phyloP scores from a whole-genome alignment of 2,329 filamentous ascomycete species.

The Penicillium sp. region DNA sequence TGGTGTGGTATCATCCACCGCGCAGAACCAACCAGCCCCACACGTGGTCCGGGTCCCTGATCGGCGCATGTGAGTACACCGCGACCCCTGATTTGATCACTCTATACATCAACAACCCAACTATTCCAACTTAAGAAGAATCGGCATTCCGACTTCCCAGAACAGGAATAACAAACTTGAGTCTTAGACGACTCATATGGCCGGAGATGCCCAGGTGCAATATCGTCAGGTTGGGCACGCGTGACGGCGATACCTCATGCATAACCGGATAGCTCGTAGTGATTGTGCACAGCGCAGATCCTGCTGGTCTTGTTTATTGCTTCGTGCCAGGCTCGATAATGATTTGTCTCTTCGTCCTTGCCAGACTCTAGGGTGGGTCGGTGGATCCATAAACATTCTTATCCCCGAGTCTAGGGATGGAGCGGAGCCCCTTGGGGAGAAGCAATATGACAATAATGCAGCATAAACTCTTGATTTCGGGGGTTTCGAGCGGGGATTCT shows the following conservation, averaged over 20 bases:
- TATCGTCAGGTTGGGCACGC: background rate
- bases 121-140: background rate
- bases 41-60: constrained; percentile 2
- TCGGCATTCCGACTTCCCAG: background rate
- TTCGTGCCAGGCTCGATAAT: background rate
- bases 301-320: background rate
- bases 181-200: background rate
- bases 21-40: background rate
- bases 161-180: background rate
- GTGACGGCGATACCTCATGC: background rate
- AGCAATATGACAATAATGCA: background rate
- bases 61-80: constrained; percentile 11
- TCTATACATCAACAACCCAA: background rate
- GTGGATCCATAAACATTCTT: background rate
- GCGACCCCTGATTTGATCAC: constrained; percentile 13
- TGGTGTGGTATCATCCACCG: background rate
- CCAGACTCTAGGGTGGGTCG: background rate
- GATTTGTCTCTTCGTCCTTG: background rate
- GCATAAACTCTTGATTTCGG: background rate
- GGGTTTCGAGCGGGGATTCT: background rate
- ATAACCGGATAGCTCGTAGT: background rate
- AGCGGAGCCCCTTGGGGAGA: background rate
- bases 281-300: background rate
- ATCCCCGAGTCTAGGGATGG: background rate
- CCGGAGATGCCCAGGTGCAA: background rate